A percentile compares a stretch with the other conserved stretches of the same genome.
These are phyloP conservation scores for Emmonsiellopsis sp. DNA, from an alignment of 2,329 filamentous ascomycete species.

Conservation along the genomic window DNA sequence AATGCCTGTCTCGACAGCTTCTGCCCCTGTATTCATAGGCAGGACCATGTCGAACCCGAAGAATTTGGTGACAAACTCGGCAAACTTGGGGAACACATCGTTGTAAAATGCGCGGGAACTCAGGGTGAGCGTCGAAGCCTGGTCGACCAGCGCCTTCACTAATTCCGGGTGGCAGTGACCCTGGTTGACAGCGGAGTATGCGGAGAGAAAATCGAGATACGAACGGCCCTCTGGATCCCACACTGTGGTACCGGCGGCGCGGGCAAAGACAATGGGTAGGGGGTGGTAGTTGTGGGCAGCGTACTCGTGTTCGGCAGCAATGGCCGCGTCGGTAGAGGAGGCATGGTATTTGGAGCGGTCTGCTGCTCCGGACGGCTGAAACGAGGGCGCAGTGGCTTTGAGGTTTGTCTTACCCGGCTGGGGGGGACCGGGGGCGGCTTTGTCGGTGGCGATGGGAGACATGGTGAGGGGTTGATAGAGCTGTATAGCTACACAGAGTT, in stretches of 20 bases:
- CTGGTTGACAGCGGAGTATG: slow-evolving; percentile 96
- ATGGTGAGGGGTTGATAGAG: slow-evolving; percentile 9
- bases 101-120: slow-evolving; percentile 96
- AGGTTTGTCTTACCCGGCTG: slow-evolving; percentile 9
- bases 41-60: slow-evolving; percentile 97
- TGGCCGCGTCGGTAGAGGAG: slow-evolving; percentile 68
- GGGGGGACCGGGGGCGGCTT: slow-evolving; percentile 15
- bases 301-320: slow-evolving; percentile 69
- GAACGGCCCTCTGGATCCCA: slow-evolving; percentile 96
- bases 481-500: not conserved
- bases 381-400: slow-evolving; percentile 35
- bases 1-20: slow-evolving; percentile 91
- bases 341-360: slow-evolving; percentile 56
- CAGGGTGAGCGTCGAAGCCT: slow-evolving; percentile 80
- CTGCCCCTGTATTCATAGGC: slow-evolving; percentile 96
- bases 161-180: slow-evolving; percentile 96
- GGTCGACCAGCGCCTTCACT: slow-evolving; percentile 79
- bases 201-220: slow-evolving; percentile 95
- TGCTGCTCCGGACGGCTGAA: slow-evolving; percentile 22
- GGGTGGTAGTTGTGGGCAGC: slow-evolving; percentile 99
- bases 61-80: slow-evolving; percentile 77
- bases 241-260: slow-evolving; percentile 74
- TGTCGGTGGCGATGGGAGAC: slow-evolving; percentile 17
- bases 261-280: slow-evolving; percentile 84
- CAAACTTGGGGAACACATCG: slow-evolving; percentile 94